These are phyloP conservation scores for Chaetomium globosum DNA, from an alignment of 2,329 filamentous ascomycete species.

Conservation along the genomic window DNA sequence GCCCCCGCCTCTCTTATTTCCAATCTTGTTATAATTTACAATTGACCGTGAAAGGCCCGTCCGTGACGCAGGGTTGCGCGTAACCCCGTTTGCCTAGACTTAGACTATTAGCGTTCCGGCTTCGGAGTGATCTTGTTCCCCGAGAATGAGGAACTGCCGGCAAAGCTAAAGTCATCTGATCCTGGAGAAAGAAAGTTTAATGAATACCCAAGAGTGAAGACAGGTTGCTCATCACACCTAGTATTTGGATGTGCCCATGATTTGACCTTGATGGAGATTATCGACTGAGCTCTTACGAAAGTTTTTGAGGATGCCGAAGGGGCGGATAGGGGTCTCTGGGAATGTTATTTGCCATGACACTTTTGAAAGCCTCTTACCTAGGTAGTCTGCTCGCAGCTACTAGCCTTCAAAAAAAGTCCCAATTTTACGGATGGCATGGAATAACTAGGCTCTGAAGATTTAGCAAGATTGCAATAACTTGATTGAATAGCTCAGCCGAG, in stretches of 20 bases:
- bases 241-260: no score
- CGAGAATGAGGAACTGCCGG: background rate
- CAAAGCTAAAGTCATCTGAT: background rate
- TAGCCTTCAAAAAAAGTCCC: background rate
- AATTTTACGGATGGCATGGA: background rate
- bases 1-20: background rate
- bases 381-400: no score
- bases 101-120: background rate
- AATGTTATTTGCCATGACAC: no score
- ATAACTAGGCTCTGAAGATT: background rate
- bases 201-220: no score
- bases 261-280: no score
- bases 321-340: no score
- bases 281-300: no score
- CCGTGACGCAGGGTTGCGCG: background rate
- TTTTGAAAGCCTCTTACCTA: background rate
- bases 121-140: background rate
- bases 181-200: no score
- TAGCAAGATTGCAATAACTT: background rate
- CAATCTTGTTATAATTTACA: background rate
- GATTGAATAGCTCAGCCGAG: background rate
- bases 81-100: background rate
- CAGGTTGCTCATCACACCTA: no score
- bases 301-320: no score
- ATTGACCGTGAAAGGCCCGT: background rate